A percentile compares a stretch with the other conserved stretches of the same genome.
These are phyloP conservation scores for Rhododendron molle DNA, from an alignment of 148 eudicot genomes.

Conservation along the genomic window DNA sequence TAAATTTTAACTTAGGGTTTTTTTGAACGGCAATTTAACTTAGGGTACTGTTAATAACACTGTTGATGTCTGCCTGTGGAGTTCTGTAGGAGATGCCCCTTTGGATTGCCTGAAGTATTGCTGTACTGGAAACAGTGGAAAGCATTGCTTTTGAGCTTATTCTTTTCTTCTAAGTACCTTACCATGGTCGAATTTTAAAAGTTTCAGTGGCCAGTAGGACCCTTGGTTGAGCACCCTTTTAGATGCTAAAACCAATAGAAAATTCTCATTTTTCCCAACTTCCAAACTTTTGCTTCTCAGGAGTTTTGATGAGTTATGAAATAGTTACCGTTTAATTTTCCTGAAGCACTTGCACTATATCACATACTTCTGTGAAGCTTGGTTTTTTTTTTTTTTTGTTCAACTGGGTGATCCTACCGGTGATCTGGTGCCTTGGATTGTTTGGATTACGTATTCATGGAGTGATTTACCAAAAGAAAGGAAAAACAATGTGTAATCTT, in stretches of 20 bases:
- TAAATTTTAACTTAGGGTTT: too few species aligned
- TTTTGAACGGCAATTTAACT: too few species aligned
- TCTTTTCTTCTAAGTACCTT: neutral
- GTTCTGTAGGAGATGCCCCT: neutral
- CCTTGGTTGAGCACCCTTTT: neutral
- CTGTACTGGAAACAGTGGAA: neutral
- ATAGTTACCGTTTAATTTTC: neutral
- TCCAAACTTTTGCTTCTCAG: neutral
- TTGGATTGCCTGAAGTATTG: neutral
- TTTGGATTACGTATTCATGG: neutral
- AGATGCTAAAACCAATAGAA: neutral
- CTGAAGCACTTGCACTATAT: neutral
- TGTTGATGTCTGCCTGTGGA: neutral
- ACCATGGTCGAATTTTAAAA: neutral
- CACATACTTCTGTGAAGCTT: neutral
- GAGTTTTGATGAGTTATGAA: neutral
- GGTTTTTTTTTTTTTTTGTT: neutral
- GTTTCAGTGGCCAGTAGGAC: neutral
- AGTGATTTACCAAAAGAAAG: neutral
- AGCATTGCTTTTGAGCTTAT: neutral
- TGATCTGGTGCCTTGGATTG: neutral
- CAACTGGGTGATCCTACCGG: neutral
- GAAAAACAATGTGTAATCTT: neutral
- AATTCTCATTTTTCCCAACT: neutral
- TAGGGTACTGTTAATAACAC: neutral